Base-by-base conservation (phyloP, 106 monocot genomes). In the Dendrobium nobile region DNA sequence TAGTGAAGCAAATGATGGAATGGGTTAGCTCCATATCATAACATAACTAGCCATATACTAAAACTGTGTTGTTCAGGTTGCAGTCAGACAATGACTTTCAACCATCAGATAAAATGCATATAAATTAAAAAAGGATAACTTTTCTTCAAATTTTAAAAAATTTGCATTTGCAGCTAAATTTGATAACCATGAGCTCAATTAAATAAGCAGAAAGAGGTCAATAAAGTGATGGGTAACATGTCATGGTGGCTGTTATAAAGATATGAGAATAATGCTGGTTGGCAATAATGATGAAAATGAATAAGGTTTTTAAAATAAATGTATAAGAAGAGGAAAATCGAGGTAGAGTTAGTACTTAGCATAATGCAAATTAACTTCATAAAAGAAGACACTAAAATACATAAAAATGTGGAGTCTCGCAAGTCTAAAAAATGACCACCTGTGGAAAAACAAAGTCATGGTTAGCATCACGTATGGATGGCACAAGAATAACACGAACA, bases 381-480 rank as follows among this genome's bases (percentile, higher is more conserved):
- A 70, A 33, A 67, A 73, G 41, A 73, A 74, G 43, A 74, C 41
- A 4, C 20, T 11, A 74, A 74, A 74, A 74, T 44, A 2, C 16
- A 28, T 44, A 42, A 4, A 74, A 44, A 43, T 44, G 40, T 42
- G n/a, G n/a, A 74, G n/a, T 41, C n/a, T 43, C 5, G 16, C 43
- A 42, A 4, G 51, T 76, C 26, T 28, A 51, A 19, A 76, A 79
- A 55, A 75, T 45, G 15, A 55, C n/a, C 75, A 97, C 99, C 99
- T 99, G 99, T 72, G 99, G 99, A 74, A 90, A 95, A 79, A 95
- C 91, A 80, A 89, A 90, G 78, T 95, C 91, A 87, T 95, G 95
- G 80, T 90, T 79, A 68, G 99, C 99, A 95, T 99, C 99, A 75
- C 99, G 91, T 79, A 77, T 87, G n/a, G 99, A 92, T 83, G 99